Evolutionary conservation across 805 yeast genomes (phyloP), one percentile per base, ranked within the genome.

Genomic region (Ogataea haglerorum): DNA sequence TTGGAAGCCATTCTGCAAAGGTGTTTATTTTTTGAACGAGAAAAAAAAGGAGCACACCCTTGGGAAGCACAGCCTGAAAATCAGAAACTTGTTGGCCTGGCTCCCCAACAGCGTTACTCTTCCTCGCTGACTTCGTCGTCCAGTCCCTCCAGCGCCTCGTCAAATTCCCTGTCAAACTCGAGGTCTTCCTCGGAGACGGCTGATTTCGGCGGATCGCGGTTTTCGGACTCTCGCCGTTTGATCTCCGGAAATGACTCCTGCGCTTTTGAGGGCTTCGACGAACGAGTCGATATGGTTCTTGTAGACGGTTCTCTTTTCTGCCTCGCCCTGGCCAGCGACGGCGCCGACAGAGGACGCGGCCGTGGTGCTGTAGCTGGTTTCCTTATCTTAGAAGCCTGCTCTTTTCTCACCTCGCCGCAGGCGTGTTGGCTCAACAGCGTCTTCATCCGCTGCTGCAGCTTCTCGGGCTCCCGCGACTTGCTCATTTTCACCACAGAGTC

Each of bases 381-480:
- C 10, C 31, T 29, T 6, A 17, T 15, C n/a, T 8, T 29, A 8
- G 31, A 17, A 13, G 19, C 14, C 12, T 23, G 30, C 35, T 13
- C 16, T 30, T 10, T 35, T 25, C 6, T n/a, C 15, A 5, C n/a
- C 14, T 10, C n/a, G 2, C 27, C 14, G 6, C 14, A 3, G 27
- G 27, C 27, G 5, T 5, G 27, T 6, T n/a, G 27, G 30, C 4
- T 17, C 18, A 33, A 5, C 26, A 29, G 16, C n/a, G 27, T 25
- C n/a, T 30, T 21, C 23, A 56, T 19, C 29, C 47, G 47, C 6
- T 22, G 12, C 33, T 47, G 42, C 5, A 58, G 30, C 29, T 48
- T 46, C 5, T 49, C 46, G 3, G 61, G 60, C 25, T 59, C 60
- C 28, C 68, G 45, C 3, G 66, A 58, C 47, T 61, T 62, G 37